These are phyloP conservation scores for Dryadomyces quercus-mongolicae DNA, from an alignment of 2,329 filamentous ascomycete genomes.

Conservation along the genomic window DNA sequence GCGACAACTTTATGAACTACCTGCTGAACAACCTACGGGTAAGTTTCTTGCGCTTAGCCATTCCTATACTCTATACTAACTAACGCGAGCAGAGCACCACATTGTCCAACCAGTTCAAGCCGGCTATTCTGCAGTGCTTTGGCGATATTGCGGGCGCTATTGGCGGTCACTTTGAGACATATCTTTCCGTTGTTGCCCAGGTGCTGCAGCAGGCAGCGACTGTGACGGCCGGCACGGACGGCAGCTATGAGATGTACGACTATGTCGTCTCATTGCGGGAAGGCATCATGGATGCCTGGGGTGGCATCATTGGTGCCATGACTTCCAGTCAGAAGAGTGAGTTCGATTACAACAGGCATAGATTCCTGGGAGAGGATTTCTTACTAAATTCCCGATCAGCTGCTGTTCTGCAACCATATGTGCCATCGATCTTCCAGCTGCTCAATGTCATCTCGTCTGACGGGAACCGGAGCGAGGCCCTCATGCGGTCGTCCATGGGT, in stretches of 20 bases:
- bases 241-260: conserved; percentile 89
- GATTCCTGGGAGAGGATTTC: not conserved
- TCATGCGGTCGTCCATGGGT: conserved; percentile 92
- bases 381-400: conserved; percentile 35
- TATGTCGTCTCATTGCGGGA: conserved; percentile 92
- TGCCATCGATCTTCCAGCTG: conserved; percentile 77
- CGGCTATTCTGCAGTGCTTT: conserved; percentile 93
- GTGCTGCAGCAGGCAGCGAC: conserved; percentile 86
- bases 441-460: conserved; percentile 72
- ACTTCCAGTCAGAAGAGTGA: conserved; percentile 67
- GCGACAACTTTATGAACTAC: conserved; percentile 97
- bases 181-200: conserved; percentile 82
- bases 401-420: conserved; percentile 59
- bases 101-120: conserved; percentile 95
- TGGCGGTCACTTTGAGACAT: conserved; percentile 81
- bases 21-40: conserved; percentile 82
- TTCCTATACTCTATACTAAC: conserved; percentile 2
- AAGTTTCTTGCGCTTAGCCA: conserved; percentile 21
- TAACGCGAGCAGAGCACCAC: conserved; percentile 52
- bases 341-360: conserved; percentile 18
- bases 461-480: conserved; percentile 76
- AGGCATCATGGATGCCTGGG: conserved; percentile 98
- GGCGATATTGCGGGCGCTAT: conserved; percentile 96
- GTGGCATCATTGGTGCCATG: conserved; percentile 90
- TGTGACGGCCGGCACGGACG: conserved; percentile 67